phyloP scores from a whole-genome alignment of 2,329 filamentous ascomycete species.

The Trichoderma hamatum region DNA sequence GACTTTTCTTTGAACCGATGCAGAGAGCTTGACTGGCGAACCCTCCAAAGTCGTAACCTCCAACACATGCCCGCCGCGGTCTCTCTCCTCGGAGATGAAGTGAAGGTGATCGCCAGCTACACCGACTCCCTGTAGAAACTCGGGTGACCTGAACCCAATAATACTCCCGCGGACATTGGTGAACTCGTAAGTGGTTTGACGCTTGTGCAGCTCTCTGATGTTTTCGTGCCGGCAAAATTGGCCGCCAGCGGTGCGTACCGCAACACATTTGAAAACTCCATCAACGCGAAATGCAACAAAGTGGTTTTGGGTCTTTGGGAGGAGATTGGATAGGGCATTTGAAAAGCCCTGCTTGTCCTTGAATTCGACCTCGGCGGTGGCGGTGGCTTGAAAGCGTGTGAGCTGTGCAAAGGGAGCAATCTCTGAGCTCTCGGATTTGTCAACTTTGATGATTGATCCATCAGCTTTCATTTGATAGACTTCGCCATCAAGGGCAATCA shows the following conservation, averaged over 20 bases:
- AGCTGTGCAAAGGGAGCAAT: slow-evolving; percentile 14
- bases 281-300: slow-evolving; percentile 4
- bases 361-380: neutral
- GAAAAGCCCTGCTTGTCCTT: slow-evolving; percentile 7
- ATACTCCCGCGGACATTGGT: slow-evolving; percentile 3
- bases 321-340: neutral
- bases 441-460: slow-evolving; percentile 9
- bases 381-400: neutral
- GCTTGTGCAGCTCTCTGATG: slow-evolving; percentile 7
- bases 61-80: slow-evolving; percentile 2
- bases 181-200: slow-evolving; percentile 11
- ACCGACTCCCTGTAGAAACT: slow-evolving; percentile 16
- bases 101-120: slow-evolving; percentile 18
- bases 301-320: slow-evolving; percentile 17
- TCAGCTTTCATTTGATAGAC: slow-evolving; percentile 21
- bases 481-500: slow-evolving; percentile 9
- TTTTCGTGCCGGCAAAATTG: slow-evolving; percentile 2
- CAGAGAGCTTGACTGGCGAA: neutral
- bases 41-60: neutral
- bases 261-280: neutral
- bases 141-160: slow-evolving; percentile 11
- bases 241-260: slow-evolving; percentile 3
- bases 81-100: slow-evolving; percentile 15
- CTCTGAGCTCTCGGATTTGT: neutral
- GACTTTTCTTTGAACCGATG: neutral